A percentile compares a stretch with the other conserved stretches of the same genome.
Conservation (phyloP, 768 basidiomycete species). For the Phallus indusiatus region DNA sequence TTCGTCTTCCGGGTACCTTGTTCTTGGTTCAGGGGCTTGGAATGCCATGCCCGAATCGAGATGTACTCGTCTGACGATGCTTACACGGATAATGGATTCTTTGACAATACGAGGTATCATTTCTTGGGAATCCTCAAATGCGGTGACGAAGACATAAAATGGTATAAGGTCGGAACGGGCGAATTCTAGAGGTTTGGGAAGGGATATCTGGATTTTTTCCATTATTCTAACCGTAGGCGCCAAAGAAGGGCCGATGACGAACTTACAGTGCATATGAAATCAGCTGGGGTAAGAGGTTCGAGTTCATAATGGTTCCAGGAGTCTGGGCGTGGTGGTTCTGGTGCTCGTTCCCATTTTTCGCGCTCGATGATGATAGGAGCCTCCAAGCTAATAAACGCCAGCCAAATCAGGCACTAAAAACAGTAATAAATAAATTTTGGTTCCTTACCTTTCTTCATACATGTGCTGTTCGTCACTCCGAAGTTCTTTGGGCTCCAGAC, state of each 20-base stretch:
- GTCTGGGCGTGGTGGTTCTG: constrained; percentile 24
- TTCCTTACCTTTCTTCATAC: background rate
- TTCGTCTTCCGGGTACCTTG: background rate
- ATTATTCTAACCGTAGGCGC: background rate
- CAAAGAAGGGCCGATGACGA: constrained; percentile 7
- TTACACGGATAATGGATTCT: constrained; percentile 63
- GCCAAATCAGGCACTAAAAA: constrained; percentile 7
- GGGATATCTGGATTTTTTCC: constrained; percentile 39
- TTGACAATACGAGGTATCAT: constrained; percentile 57
- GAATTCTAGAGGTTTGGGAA: constrained; percentile 54
- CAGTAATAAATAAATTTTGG: background rate
- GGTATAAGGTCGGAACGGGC: constrained; percentile 53
- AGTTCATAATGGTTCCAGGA: constrained; percentile 66
- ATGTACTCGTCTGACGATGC: constrained; percentile 50
- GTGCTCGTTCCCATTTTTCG: constrained; percentile 43
- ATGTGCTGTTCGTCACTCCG: constrained; percentile 1
- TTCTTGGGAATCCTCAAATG: constrained; percentile 42
- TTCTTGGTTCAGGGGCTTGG: background rate
- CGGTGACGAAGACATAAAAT: constrained; percentile 66
- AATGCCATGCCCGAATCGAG: constrained; percentile 31
- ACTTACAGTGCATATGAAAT: constrained; percentile 61
- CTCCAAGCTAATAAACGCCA: constrained; percentile 38
- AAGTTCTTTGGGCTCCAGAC: constrained; percentile 47
- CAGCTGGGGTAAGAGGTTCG: constrained; percentile 49
- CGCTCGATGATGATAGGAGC: constrained; percentile 55